Conservation (phyloP, 495 filamentous ascomycete genomes). For the Penicillium odoratum region DNA sequence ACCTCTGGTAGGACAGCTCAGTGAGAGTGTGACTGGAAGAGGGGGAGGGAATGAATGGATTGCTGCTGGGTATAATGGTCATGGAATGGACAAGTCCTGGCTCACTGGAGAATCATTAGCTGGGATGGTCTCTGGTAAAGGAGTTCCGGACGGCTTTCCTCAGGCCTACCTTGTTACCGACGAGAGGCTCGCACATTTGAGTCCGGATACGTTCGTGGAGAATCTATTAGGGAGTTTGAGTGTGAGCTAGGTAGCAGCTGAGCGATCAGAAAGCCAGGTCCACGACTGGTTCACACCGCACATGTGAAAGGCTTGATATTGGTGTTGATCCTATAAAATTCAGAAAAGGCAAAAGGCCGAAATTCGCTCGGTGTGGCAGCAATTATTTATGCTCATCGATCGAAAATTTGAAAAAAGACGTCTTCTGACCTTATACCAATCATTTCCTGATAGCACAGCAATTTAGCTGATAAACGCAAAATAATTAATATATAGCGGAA, state of each 20-base stretch:
- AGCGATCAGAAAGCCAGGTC: neutral
- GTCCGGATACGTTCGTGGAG: neutral
- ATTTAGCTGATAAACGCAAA: too few species aligned
- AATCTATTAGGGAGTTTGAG: neutral
- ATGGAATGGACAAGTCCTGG: neutral
- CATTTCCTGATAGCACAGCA: too few species aligned
- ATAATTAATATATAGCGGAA: too few species aligned
- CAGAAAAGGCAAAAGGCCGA: too few species aligned
- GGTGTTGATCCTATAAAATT: too few species aligned
- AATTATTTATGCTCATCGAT: too few species aligned
- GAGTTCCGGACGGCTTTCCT: neutral
- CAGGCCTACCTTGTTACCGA: neutral
- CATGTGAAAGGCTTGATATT: too few species aligned
- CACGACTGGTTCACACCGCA: too few species aligned
- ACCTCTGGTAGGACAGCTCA: neutral
- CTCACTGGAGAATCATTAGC: neutral
- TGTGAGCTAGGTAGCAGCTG: neutral
- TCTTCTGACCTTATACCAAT: too few species aligned
- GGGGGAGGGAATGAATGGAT: neutral
- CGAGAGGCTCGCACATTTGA: neutral
- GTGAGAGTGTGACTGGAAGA: neutral
- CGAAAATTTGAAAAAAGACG: too few species aligned
- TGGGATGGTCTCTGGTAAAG: neutral
- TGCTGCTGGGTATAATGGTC: neutral
- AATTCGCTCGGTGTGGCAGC: too few species aligned